phyloP scores from a whole-genome alignment of 2,329 filamentous ascomycete genomes.

The Claviceps sp. region DNA sequence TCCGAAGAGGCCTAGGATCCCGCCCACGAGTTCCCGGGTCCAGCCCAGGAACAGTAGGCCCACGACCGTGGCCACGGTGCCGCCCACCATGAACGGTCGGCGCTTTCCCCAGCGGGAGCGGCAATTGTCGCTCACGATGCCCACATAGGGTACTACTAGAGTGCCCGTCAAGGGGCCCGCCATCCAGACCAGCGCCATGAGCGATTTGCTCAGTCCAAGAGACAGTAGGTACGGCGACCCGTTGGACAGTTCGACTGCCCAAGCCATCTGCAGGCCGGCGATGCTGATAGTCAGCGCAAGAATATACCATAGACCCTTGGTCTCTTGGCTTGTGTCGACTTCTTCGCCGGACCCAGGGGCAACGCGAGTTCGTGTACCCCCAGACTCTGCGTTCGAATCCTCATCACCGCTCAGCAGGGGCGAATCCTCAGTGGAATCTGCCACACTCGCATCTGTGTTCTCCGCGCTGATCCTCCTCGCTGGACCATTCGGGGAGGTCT shows the following conservation, averaged over 20 bases:
- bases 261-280: constrained; percentile 82
- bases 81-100: constrained; percentile 68
- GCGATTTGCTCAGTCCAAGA: constrained; percentile 67
- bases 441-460: neutral
- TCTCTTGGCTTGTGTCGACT: constrained; percentile 34
- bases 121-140: constrained; percentile 69
- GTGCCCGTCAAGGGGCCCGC: constrained; percentile 68
- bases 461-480: neutral
- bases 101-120: constrained; percentile 62
- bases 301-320: constrained; percentile 76
- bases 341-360: neutral
- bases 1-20: constrained; percentile 57
- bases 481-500: neutral
- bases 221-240: constrained; percentile 76
- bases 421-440: constrained; percentile 16
- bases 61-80: constrained; percentile 51
- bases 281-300: constrained; percentile 76
- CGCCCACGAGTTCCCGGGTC: constrained; percentile 58
- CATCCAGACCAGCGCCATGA: constrained; percentile 77
- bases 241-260: constrained; percentile 90
- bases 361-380: neutral
- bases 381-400: neutral
- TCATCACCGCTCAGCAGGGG: constrained; percentile 14
- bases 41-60: constrained; percentile 60
- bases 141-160: constrained; percentile 70